Evolutionary conservation across 2,329 filamentous ascomycete genomes (phyloP).

Genomic region (Ramularia collo-cygni): DNA sequence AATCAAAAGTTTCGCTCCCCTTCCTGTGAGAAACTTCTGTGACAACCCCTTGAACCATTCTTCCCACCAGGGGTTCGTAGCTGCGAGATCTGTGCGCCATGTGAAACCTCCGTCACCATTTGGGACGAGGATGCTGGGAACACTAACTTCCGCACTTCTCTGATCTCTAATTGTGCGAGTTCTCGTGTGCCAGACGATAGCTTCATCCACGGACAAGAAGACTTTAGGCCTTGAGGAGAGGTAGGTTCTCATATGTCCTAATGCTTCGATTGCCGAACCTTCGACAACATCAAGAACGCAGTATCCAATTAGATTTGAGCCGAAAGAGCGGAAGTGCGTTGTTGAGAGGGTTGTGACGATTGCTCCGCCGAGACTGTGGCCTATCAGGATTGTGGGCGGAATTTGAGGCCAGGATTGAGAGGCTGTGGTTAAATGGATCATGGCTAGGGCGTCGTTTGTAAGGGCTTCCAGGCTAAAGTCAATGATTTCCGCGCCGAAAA

Average conservation of each 20-base stretch:
- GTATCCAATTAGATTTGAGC: conserved; percentile 68
- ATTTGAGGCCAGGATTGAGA: conserved; percentile 66
- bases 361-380: conserved; percentile 88
- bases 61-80: conserved; percentile 88
- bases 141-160: conserved; percentile 76
- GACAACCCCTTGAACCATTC: conserved; percentile 87
- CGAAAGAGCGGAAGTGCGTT: conserved; percentile 48
- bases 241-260: conserved; percentile 91
- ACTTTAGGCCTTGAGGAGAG: conserved; percentile 70
- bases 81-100: conserved; percentile 79
- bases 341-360: conserved; percentile 74
- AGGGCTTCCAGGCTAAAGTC: conserved; percentile 70
- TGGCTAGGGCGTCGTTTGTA: conserved; percentile 62
- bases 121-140: conserved; percentile 66
- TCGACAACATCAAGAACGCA: conserved; percentile 93
- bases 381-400: conserved; percentile 74
- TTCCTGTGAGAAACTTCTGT: conserved; percentile 74
- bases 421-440: conserved; percentile 59
- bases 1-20: conserved; percentile 75
- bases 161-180: conserved; percentile 80
- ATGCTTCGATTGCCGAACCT: conserved; percentile 85
- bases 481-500: conserved; percentile 32
- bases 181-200: conserved; percentile 89
- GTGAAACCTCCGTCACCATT: conserved; percentile 47
- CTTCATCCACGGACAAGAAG: conserved; percentile 70